Conservation (phyloP, 164 flowering plant genomes). For the Euptelea pleiosperma region DNA sequence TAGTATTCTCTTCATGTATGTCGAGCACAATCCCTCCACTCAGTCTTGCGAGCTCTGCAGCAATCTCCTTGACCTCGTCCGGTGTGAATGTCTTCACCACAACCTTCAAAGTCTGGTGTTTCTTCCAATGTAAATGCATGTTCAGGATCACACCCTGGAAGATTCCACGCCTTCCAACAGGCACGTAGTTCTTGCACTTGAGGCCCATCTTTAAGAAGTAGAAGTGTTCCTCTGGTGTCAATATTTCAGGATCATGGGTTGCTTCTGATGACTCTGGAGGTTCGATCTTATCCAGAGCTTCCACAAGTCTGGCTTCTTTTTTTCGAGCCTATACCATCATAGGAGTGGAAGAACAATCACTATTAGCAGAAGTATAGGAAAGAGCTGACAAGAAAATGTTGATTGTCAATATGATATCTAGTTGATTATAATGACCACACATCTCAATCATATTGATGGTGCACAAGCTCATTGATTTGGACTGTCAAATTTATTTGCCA, state of each 20-base stretch:
- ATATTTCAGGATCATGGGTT: conserved; percentile 91
- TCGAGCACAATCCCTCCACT: conserved; percentile 96
- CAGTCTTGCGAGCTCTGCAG: conserved; percentile 81
- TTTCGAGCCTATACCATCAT: conserved; percentile 54
- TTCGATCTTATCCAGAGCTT: conserved; percentile 72
- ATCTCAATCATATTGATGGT: too few species aligned
- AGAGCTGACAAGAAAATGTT: neutral
- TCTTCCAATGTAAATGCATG: conserved; percentile 99
- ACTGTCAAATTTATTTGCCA: too few species aligned
- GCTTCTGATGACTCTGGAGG: conserved; percentile 65
- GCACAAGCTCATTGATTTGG: too few species aligned
- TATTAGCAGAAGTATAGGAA: neutral
- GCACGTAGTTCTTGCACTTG: conserved; percentile 85
- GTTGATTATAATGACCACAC: too few species aligned
- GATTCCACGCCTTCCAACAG: conserved; percentile 87
- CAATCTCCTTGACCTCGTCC: conserved; percentile 89
- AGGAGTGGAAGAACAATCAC: neutral
- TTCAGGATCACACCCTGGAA: conserved; percentile 93
- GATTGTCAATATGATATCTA: too few species aligned
- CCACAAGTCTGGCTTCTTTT: conserved; percentile 72
- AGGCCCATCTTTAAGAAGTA: conserved; percentile 87
- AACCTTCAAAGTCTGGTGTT: conserved; percentile 86
- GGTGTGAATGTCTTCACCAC: conserved; percentile 82
- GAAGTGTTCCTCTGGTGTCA: conserved; percentile 97
- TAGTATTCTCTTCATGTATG: conserved; percentile 79